phyloP scores from a whole-genome alignment of 2,329 filamentous ascomycete species.

The Trichoderma gracile region DNA sequence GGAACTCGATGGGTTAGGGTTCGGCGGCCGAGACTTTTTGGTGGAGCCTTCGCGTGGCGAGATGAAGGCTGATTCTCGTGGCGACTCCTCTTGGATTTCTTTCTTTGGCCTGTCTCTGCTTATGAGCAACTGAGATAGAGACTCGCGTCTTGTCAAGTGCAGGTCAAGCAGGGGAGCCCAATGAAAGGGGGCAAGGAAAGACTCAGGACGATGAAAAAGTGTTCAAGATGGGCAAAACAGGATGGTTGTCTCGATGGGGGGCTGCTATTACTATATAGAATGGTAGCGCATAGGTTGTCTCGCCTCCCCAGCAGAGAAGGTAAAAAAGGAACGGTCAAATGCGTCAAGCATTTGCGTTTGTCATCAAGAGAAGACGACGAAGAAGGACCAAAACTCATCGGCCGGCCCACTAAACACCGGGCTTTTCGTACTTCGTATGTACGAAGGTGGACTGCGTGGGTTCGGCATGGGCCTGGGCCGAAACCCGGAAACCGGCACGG shows the following conservation, averaged over 20 bases:
- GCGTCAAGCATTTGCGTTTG: constrained; percentile 13
- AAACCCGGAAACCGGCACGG: constrained; percentile 21
- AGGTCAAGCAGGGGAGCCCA: not conserved
- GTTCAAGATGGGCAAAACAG: not conserved
- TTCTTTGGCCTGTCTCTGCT: not conserved
- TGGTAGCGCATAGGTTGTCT: not conserved
- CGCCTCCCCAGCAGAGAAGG: constrained; percentile 8
- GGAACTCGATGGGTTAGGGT: not conserved
- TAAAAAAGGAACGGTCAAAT: not conserved
- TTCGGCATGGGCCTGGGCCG: constrained; percentile 18
- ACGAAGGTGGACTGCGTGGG: constrained; percentile 11
- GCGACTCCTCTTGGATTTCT: not conserved
- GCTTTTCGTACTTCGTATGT: constrained; percentile 20
- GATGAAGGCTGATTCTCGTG: not conserved
- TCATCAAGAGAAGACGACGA: not conserved
- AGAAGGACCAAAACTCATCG: constrained; percentile 12
- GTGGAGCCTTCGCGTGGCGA: constrained; percentile 21
- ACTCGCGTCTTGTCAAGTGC: not conserved
- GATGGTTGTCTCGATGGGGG: not conserved
- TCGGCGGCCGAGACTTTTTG: constrained; percentile 20
- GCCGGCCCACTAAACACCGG: constrained; percentile 14
- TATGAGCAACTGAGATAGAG: not conserved
- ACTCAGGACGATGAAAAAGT: not conserved
- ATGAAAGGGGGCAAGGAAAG: not conserved
- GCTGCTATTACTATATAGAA: constrained; percentile 15